These are phyloP conservation scores for Buxus sempervirens DNA, from an alignment of 164 flowering plant genomes.

Conservation along the genomic window DNA sequence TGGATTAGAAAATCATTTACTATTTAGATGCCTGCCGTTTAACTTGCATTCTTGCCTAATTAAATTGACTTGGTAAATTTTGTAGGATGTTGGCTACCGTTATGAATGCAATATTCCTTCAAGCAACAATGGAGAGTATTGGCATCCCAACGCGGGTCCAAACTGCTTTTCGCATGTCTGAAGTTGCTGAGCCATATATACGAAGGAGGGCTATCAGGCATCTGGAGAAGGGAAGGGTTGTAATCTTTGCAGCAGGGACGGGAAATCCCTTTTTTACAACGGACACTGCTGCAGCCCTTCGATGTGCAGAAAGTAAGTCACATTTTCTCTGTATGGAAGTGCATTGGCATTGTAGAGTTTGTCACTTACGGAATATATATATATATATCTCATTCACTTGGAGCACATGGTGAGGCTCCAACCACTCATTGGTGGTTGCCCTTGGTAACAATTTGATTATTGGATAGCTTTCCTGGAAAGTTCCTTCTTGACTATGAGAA, in stretches of 20 bases:
- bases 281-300: conserved; percentile 98
- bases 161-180: conserved; percentile 98
- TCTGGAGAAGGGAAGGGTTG: conserved; percentile 97
- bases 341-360: too few relatives aligned
- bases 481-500: neutral
- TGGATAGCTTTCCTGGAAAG: neutral
- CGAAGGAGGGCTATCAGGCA: conserved; percentile 92
- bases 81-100: conserved; percentile 96
- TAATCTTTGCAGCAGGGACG: conserved; percentile 98
- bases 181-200: conserved; percentile 97
- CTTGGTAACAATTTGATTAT: neutral
- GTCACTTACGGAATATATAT: too few relatives aligned
- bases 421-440: too few relatives aligned
- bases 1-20: neutral
- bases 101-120: conserved; percentile 98
- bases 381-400: too few relatives aligned
- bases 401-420: too few relatives aligned
- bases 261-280: conserved; percentile 99
- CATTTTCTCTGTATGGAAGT: neutral
- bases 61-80: neutral
- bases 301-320: conserved; percentile 96
- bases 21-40: neutral
- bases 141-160: conserved; percentile 98
- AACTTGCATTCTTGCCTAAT: neutral
- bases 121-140: conserved; percentile 99